phyloP scores from a whole-genome alignment of 202 grass and related monocot species.

The Tripidium arundinaceum region DNA sequence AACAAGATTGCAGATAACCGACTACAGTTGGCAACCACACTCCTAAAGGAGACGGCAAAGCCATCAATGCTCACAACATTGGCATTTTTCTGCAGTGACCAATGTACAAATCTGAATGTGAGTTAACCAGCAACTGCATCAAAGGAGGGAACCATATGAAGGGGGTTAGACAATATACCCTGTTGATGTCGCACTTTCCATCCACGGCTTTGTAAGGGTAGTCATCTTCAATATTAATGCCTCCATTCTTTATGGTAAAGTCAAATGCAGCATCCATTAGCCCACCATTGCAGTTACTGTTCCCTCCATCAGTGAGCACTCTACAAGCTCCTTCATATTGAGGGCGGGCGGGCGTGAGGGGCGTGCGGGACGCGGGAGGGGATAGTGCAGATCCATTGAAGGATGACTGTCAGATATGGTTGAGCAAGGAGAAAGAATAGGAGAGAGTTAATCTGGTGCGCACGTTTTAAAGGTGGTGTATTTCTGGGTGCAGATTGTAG shows the following conservation, averaged over 20 bases:
- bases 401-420: too few relatives aligned
- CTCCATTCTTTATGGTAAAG: slow-evolving; percentile 74
- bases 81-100: slow-evolving; percentile 48
- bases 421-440: too few relatives aligned
- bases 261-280: slow-evolving; percentile 79
- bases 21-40: neutral
- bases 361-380: too few relatives aligned
- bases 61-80: slow-evolving; percentile 85
- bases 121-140: neutral
- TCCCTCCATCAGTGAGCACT: slow-evolving; percentile 57
- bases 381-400: too few relatives aligned
- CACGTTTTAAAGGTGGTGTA: too few relatives aligned
- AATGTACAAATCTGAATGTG: neutral
- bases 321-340: slow-evolving; percentile 69
- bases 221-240: slow-evolving; percentile 71
- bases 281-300: slow-evolving; percentile 64
- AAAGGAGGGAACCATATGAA: neutral
- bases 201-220: slow-evolving; percentile 69
- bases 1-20: neutral
- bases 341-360: too few relatives aligned
- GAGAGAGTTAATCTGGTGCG: too few relatives aligned
- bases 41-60: neutral
- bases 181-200: slow-evolving; percentile 55
- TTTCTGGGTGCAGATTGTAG: too few relatives aligned
- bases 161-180: slow-evolving; percentile 16